These are phyloP conservation scores for Blepharisma undulans DNA, from an alignment of 169 alveolate species.

Conservation along the genomic window DNA sequence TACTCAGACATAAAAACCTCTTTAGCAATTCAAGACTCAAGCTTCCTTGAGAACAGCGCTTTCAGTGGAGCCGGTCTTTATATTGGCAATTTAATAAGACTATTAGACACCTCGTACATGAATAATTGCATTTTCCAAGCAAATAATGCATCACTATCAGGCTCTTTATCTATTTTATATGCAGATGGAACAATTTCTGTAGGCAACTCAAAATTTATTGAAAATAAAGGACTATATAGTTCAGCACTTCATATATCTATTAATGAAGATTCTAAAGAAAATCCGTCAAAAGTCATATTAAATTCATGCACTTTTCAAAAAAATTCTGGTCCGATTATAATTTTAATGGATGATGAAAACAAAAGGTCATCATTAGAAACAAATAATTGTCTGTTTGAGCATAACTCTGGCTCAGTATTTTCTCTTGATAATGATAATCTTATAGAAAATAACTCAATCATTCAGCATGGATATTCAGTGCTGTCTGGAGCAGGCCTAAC, in stretches of 20 bases:
- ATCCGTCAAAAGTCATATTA: background rate
- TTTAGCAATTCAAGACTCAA: background rate
- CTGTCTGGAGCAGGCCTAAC: background rate
- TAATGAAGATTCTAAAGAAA: background rate
- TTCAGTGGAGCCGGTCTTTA: background rate
- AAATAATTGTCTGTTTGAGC: background rate
- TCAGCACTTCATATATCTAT: background rate
- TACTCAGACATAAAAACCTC: background rate
- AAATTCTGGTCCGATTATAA: background rate
- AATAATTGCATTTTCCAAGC: background rate
- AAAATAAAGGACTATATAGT: background rate
- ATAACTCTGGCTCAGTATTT: background rate
- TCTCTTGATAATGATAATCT: background rate
- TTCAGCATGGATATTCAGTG: background rate
- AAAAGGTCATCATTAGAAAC: background rate
- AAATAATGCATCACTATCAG: background rate
- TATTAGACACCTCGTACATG: background rate
- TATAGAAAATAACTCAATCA: background rate
- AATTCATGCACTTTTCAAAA: background rate
- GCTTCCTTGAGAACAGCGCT: background rate
- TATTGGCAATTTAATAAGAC: background rate
- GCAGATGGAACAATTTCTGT: background rate
- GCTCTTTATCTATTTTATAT: background rate
- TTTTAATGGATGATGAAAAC: background rate
- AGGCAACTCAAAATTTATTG: background rate